phyloP scores from a whole-genome alignment of 2,329 filamentous ascomycete genomes.

The Lasiodiplodia sp. region DNA sequence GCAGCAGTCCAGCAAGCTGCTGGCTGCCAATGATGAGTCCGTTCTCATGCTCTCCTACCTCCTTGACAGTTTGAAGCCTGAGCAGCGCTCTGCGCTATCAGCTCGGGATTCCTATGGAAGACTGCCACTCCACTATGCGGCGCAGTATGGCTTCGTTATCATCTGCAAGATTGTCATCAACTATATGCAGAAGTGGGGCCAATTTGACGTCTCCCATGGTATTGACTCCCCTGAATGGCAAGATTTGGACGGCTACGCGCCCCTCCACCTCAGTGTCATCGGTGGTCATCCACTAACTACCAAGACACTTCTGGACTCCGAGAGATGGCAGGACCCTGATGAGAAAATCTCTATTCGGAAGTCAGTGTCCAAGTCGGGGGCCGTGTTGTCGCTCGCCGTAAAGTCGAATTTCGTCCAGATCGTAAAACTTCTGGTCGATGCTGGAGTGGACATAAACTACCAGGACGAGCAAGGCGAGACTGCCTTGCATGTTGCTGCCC shows the following conservation, averaged over 20 bases:
- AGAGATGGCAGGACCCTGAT: conserved; percentile 74
- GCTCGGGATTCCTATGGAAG: conserved; percentile 81
- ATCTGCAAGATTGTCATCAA: conserved; percentile 87
- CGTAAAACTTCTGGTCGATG: conserved; percentile 85
- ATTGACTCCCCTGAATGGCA: conserved; percentile 92
- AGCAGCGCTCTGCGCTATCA: conserved; percentile 72
- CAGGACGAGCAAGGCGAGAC: conserved; percentile 90
- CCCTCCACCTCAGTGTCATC: conserved; percentile 89
- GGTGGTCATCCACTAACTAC: conserved; percentile 90
- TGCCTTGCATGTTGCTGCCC: conserved; percentile 87
- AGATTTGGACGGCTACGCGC: conserved; percentile 88
- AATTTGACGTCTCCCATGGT: conserved; percentile 83
- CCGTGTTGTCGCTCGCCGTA: conserved; percentile 85
- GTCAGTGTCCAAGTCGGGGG: conserved; percentile 80
- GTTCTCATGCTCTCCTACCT: conserved; percentile 71
- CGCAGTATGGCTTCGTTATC: conserved; percentile 92
- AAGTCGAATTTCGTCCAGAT: conserved; percentile 87
- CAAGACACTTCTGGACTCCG: conserved; percentile 77
- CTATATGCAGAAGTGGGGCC: conserved; percentile 86
- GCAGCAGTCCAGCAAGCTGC: conserved; percentile 64
- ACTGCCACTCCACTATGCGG: conserved; percentile 88
- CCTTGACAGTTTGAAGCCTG: conserved; percentile 71
- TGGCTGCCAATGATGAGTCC: conserved; percentile 74
- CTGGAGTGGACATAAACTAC: conserved; percentile 92
- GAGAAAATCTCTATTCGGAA: conserved; percentile 71